Conservation (phyloP, 2,329 filamentous ascomycete genomes). For the Apiospora aurea region DNA sequence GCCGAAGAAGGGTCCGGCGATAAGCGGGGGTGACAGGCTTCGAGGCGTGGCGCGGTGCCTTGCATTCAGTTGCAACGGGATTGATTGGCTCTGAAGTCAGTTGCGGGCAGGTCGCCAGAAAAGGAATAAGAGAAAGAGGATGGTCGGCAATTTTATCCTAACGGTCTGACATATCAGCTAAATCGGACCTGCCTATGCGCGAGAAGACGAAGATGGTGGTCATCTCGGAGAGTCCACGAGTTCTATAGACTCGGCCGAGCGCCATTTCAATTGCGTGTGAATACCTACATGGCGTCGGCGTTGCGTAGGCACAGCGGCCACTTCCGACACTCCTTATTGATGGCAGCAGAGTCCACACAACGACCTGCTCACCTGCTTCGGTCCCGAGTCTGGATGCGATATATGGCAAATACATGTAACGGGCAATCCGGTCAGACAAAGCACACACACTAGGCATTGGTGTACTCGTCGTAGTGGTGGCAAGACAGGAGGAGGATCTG, state of each 20-base stretch:
- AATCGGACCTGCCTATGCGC: neutral
- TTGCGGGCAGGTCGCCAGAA: slow-evolving; percentile 4
- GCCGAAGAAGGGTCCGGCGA: slow-evolving; percentile 20
- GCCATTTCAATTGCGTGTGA: neutral
- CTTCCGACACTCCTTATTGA: neutral
- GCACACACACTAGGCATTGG: slow-evolving; percentile 7
- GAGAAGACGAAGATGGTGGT: neutral
- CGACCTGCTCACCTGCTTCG: slow-evolving; percentile 2
- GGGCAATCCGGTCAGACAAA: slow-evolving; percentile 10
- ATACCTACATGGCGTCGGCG: neutral
- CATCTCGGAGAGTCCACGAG: neutral
- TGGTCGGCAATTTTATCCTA: slow-evolving; percentile 2
- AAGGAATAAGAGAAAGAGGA: neutral
- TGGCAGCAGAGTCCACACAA: neutral
- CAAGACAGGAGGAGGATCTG: slow-evolving; percentile 1
- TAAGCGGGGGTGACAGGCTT: slow-evolving; percentile 20
- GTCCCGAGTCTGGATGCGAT: neutral
- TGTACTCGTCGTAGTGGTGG: neutral
- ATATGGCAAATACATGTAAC: neutral
- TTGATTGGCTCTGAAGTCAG: neutral
- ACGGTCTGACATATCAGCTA: neutral
- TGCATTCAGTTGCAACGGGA: neutral
- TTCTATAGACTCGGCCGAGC: neutral
- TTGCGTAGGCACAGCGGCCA: neutral
- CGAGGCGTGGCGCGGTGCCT: slow-evolving; percentile 11